These are phyloP conservation scores for Ophiostoma himal-ulmi DNA, from an alignment of 2,329 filamentous ascomycete genomes.

Conservation along the genomic window DNA sequence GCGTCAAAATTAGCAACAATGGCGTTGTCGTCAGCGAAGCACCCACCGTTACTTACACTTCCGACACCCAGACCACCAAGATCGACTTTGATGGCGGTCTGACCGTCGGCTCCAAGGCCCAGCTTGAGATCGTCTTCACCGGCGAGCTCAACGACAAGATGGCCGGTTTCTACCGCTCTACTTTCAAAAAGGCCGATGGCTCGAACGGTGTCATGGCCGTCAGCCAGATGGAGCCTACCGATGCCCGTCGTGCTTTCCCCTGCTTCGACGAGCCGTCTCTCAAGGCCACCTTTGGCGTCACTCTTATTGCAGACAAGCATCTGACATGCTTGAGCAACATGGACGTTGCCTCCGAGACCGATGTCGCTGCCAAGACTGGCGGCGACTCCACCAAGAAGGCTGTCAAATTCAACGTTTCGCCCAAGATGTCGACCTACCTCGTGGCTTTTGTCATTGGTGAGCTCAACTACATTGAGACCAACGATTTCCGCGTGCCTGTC, in stretches of 20 bases:
- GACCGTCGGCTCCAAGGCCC: conserved; percentile 68
- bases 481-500: conserved; percentile 83
- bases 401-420: conserved; percentile 87
- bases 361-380: conserved; percentile 56
- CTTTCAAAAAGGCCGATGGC: conserved; percentile 78
- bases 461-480: conserved; percentile 88
- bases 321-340: conserved; percentile 95
- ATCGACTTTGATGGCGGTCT: conserved; percentile 71
- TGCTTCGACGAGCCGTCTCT: conserved; percentile 95
- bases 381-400: conserved; percentile 66
- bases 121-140: conserved; percentile 69
- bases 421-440: conserved; percentile 93
- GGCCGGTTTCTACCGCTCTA: conserved; percentile 85
- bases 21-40: conserved; percentile 55
- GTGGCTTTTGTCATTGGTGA: conserved; percentile 91
- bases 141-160: conserved; percentile 82
- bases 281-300: conserved; percentile 89
- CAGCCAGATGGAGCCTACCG: conserved; percentile 94
- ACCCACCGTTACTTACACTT: conserved; percentile 66
- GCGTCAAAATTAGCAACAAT: conserved; percentile 59
- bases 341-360: conserved; percentile 77
- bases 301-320: conserved; percentile 81
- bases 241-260: conserved; percentile 86
- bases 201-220: conserved; percentile 77
- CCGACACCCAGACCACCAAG: conserved; percentile 73